Evolutionary conservation across 805 yeast species (phyloP).

Genomic region (Spathaspora gorwiae): DNA sequence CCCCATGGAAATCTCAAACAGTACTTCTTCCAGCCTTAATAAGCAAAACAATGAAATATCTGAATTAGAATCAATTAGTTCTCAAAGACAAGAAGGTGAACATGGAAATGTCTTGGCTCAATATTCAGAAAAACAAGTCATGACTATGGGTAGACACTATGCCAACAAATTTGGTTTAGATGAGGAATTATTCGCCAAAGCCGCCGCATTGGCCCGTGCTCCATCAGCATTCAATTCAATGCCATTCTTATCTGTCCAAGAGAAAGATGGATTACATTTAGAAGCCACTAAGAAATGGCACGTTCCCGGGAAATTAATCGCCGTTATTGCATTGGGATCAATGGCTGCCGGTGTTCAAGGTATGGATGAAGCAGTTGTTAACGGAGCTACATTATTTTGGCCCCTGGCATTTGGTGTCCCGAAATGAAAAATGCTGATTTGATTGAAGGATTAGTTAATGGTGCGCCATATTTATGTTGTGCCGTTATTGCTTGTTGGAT

Average conservation of each 20-base stretch:
- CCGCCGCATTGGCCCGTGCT: slow-evolving; percentile 55
- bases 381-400: slow-evolving; percentile 62
- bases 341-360: slow-evolving; percentile 73
- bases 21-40: not conserved
- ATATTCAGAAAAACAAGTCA: slow-evolving; percentile 58
- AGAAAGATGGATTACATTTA: slow-evolving; percentile 43
- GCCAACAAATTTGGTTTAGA: slow-evolving; percentile 54
- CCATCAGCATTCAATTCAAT: slow-evolving; percentile 57
- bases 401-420: slow-evolving; percentile 50
- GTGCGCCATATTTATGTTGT: slow-evolving; percentile 63
- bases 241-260: slow-evolving; percentile 44
- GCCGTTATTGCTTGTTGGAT: slow-evolving; percentile 59
- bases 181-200: slow-evolving; percentile 54
- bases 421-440: slow-evolving; percentile 44
- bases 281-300: slow-evolving; percentile 43
- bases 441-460: slow-evolving; percentile 57
- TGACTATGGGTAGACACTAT: slow-evolving; percentile 66
- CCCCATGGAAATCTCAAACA: not conserved
- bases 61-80: slow-evolving; percentile 15
- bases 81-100: slow-evolving; percentile 19
- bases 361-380: slow-evolving; percentile 68
- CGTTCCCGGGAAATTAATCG: slow-evolving; percentile 47
- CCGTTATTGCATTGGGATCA: slow-evolving; percentile 55
- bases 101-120: slow-evolving; percentile 48
- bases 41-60: slow-evolving; percentile 9